Conservation (phyloP, 148 eudicot genomes). For the Rheum nobile region DNA sequence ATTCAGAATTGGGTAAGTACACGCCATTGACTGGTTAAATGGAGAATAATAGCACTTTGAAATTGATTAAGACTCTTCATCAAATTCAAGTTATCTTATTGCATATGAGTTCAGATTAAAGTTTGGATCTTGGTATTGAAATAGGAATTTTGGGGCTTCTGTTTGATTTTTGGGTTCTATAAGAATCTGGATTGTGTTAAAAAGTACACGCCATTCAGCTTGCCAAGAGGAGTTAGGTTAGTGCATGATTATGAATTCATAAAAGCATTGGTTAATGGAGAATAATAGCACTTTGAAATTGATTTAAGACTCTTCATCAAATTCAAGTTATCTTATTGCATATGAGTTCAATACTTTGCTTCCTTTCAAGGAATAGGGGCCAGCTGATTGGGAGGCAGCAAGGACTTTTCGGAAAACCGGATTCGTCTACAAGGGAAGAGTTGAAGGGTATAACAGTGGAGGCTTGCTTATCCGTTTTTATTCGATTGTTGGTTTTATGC, state of each 20-base stretch:
- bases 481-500: slow-evolving; percentile 95
- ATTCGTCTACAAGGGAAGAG: slow-evolving; percentile 52
- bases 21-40: not conserved
- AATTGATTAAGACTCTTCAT: not conserved
- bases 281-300: not conserved
- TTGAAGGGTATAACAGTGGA: slow-evolving; percentile 79
- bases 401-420: slow-evolving; percentile 50
- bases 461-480: slow-evolving; percentile 74
- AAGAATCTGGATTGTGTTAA: not conserved
- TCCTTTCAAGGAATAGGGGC: slow-evolving; percentile 65
- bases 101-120: too few relatives aligned
- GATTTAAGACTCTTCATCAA: not conserved
- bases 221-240: not conserved
- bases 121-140: too few relatives aligned
- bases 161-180: not conserved
- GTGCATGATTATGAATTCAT: not conserved
- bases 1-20: not conserved
- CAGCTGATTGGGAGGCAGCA: slow-evolving; percentile 90
- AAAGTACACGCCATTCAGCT: not conserved
- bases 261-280: not conserved
- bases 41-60: too few relatives aligned
- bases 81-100: not conserved
- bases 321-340: not conserved
- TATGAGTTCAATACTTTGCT: not conserved
- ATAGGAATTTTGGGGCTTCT: too few relatives aligned